Conservation (phyloP, 129 eudicot species). For the Daucus carota region DNA sequence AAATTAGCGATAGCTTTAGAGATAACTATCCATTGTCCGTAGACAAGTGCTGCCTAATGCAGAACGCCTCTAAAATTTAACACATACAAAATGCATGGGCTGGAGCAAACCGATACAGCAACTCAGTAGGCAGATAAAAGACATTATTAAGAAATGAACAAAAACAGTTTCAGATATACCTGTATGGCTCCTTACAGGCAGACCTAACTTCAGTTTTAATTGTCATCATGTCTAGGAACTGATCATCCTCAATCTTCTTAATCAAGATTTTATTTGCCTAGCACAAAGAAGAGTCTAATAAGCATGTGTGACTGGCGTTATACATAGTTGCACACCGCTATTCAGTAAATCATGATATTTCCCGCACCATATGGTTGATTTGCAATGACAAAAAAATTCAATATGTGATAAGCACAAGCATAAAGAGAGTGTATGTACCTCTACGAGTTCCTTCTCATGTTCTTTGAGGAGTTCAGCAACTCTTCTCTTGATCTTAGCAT, state of each 20-base stretch:
- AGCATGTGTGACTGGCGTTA: constrained; percentile 3
- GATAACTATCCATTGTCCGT: neutral
- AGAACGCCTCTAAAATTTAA: neutral
- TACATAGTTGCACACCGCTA: neutral
- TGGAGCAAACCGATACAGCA: neutral
- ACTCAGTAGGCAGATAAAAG: neutral
- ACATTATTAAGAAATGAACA: neutral
- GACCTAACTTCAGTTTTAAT: constrained; percentile 69
- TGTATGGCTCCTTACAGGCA: constrained; percentile 88
- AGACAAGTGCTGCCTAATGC: neutral
- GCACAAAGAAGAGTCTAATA: constrained; percentile 13
- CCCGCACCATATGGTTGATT: neutral
- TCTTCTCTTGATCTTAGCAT: constrained; percentile 74
- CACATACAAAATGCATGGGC: neutral
- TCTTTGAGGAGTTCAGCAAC: constrained; percentile 78
- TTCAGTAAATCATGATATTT: neutral
- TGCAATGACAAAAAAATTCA: neutral
- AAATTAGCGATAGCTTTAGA: too few species aligned
- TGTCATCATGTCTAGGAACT: constrained; percentile 63
- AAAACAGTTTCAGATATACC: constrained; percentile 31
- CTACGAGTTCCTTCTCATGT: constrained; percentile 84
- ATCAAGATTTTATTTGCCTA: constrained; percentile 80
- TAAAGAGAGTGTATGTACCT: constrained; percentile 36
- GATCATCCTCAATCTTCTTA: constrained; percentile 79
- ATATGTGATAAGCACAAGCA: neutral